phyloP scores from a whole-genome alignment of 139 green algal genomes.

The Coccomyxa sp. region DNA sequence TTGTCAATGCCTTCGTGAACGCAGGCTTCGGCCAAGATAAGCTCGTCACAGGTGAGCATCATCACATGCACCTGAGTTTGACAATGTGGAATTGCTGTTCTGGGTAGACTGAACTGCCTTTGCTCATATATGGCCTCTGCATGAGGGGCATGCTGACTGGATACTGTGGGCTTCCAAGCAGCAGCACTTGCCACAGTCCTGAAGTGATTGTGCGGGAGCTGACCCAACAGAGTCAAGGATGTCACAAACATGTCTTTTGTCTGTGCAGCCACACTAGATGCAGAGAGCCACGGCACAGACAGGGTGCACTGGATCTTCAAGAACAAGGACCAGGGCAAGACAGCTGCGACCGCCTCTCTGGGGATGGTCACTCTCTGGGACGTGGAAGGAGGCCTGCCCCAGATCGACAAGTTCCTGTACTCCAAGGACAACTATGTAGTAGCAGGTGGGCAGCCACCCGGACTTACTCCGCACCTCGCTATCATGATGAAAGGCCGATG shows the following conservation, averaged over 20 bases:
- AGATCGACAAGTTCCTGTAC: conserved; percentile 99
- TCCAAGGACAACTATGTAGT: conserved; percentile 74
- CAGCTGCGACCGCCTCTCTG: conserved; percentile 84
- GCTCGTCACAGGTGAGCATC: conserved; percentile 54
- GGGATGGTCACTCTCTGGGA: conserved; percentile 94
- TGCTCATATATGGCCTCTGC: too few species aligned
- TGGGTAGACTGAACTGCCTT: too few species aligned
- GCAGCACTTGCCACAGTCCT: too few species aligned
- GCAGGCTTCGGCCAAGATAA: conserved; percentile 95
- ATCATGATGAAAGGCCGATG: too few species aligned
- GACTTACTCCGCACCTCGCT: too few species aligned
- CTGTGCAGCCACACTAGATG: not conserved
- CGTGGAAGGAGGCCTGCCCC: conserved; percentile 91
- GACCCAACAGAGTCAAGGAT: too few species aligned
- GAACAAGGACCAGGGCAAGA: conserved; percentile 98
- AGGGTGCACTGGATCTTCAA: conserved; percentile 95
- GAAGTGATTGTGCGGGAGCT: too few species aligned
- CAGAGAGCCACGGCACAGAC: conserved; percentile 6
- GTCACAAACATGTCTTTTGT: too few species aligned
- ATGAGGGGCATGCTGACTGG: too few species aligned
- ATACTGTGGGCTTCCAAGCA: too few species aligned
- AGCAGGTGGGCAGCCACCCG: conserved; percentile 49
- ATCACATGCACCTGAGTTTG: too few species aligned
- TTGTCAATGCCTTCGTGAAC: conserved; percentile 99
- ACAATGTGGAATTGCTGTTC: too few species aligned